Conservation (phyloP, 768 basidiomycete genomes). For the Naematelia aurantialba region DNA sequence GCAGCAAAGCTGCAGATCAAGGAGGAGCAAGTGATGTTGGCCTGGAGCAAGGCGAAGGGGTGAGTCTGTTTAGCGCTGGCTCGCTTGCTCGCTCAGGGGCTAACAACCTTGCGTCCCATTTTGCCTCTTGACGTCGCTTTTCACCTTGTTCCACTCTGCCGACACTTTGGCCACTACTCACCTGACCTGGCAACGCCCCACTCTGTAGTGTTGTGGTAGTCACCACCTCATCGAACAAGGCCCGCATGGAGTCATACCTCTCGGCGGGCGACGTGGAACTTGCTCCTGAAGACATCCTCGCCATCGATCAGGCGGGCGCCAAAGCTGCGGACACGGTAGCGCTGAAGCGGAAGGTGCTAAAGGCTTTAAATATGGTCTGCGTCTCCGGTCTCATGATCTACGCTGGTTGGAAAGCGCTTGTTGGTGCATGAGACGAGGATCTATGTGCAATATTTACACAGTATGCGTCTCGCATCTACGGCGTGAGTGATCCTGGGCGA, state of each 20-base stretch:
- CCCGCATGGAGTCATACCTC: conserved; percentile 18
- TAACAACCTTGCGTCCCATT: no score
- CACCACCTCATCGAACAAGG: conserved; percentile 21
- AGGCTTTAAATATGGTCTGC: not conserved
- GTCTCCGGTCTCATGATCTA: not conserved
- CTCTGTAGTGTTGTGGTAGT: conserved; percentile 28
- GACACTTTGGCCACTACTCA: conserved; percentile 7
- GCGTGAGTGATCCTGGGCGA: no score
- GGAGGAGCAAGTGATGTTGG: conserved; percentile 33
- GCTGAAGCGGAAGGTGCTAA: not conserved
- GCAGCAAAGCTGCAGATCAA: conserved; percentile 11
- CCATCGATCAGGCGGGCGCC: conserved; percentile 45
- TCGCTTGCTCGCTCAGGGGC: not conserved
- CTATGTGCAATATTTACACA: no score
- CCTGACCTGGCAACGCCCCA: no score
- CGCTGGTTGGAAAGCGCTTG: not conserved
- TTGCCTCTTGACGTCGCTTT: no score
- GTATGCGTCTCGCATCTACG: no score
- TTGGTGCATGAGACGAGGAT: not conserved
- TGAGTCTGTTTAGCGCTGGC: conserved; percentile 12
- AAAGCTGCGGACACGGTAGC: not conserved
- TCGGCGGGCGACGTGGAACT: conserved; percentile 21
- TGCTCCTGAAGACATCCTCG: conserved; percentile 34
- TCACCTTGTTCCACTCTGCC: not conserved
- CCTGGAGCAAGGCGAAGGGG: conserved; percentile 38